Base-by-base conservation (phyloP, 2,329 filamentous ascomycete genomes). In the Hypoxylon sp. region DNA sequence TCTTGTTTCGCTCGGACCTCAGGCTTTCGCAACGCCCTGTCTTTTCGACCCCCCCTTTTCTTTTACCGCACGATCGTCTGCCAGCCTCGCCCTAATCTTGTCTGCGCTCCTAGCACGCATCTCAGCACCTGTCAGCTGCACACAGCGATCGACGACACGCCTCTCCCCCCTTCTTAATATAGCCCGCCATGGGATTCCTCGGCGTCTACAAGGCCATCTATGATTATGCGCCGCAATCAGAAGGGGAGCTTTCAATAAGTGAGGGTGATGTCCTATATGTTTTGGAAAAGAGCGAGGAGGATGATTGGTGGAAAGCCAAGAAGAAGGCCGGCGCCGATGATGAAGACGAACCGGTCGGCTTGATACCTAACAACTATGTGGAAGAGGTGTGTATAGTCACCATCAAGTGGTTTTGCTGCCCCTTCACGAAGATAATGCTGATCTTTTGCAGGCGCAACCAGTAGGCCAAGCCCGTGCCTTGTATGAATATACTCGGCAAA, bases 401-500 rank as follows among this genome's bases (percentile, higher is more conserved):
- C 31, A 11, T 19, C 15, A 57, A 37, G 24, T 32, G 6, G 19
- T 21, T 0, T 71, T 21, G 24, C 52, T 21, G 7, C 32, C 29
- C 10, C 31, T 48, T 56, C 87, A 89, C 64, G 81, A 84, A 78
- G 88, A 91, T 21, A 79, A 85, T 70, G 72, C 73, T 70, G 66
- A 70, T 60, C 24, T 66, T 71, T 65, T 67, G 59, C 73, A 93
- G 90, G 91, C 91, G 65, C 83, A 86, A 75, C 88, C 92, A 24
- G 80, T 88, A 68, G 84, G 88, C 68, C 86, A 91, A 73, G 96
- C 95, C 54, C 94, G 92, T 79, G 93, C 96, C n/a, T 88, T 98
- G n/a, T 99, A 95, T 84, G 96, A 99, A 80, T 99, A 99, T 80
- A 93, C 93, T 55, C 89, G 95, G 75, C 96, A 99, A 82, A 99